These are phyloP conservation scores for Middelhovenomyces tepae DNA, from an alignment of 805 yeast genomes.

Conservation along the genomic window DNA sequence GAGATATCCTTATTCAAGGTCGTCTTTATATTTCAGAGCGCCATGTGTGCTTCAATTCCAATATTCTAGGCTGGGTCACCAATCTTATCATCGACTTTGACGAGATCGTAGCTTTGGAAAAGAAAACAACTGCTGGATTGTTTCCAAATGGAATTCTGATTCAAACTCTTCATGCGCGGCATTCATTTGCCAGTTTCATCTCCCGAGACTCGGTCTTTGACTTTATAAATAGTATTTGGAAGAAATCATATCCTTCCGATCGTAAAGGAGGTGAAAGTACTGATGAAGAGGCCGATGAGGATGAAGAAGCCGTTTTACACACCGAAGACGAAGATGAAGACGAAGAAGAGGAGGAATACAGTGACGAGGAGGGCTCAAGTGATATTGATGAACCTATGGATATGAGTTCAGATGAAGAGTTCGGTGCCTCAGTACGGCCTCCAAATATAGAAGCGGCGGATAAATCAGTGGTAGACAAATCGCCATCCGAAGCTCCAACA, in stretches of 20 bases:
- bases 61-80: slow-evolving; percentile 85
- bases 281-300: slow-evolving; percentile 30
- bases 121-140: slow-evolving; percentile 76
- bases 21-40: slow-evolving; percentile 71
- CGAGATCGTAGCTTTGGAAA: slow-evolving; percentile 68
- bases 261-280: slow-evolving; percentile 11
- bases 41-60: slow-evolving; percentile 78
- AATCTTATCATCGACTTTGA: slow-evolving; percentile 60
- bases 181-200: slow-evolving; percentile 80
- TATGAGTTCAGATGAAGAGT: slow-evolving; percentile 26
- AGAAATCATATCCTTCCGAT: slow-evolving; percentile 20
- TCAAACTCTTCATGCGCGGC: slow-evolving; percentile 52
- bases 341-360: slow-evolving; percentile 10
- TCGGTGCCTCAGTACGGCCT: slow-evolving; percentile 20
- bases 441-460: not conserved
- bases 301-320: slow-evolving; percentile 24
- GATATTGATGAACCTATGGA: no score
- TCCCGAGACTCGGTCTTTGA: slow-evolving; percentile 72
- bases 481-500: slow-evolving; percentile 1
- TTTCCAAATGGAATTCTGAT: slow-evolving; percentile 84
- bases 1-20: slow-evolving; percentile 85
- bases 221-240: slow-evolving; percentile 64
- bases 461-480: not conserved
- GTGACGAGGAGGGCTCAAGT: not conserved
- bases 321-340: slow-evolving; percentile 16